Conservation (phyloP, 2,329 filamentous ascomycete genomes). For the Stemphylium beticola region DNA sequence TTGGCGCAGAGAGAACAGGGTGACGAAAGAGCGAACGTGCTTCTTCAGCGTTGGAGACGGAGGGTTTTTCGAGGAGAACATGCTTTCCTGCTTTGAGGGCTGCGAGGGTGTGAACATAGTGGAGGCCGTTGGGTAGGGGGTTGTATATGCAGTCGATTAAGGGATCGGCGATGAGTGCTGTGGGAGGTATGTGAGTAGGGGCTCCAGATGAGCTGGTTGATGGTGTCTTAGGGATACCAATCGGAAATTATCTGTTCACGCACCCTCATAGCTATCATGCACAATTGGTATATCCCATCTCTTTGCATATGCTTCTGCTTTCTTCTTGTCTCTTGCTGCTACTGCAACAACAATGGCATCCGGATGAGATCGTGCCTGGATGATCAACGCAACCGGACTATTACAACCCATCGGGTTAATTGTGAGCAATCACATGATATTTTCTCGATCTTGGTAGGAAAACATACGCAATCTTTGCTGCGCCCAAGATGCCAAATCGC, state of each 20-base stretch:
- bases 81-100: constrained; percentile 53
- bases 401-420: not conserved
- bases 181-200: not conserved
- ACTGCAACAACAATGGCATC: constrained; percentile 61
- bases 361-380: constrained; percentile 59
- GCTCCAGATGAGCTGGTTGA: too few relatives aligned
- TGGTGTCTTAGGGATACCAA: not conserved
- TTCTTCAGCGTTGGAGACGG: constrained; percentile 52
- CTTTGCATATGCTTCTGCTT: constrained; percentile 58
- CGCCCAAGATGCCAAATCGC: constrained; percentile 46
- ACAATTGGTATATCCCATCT: constrained; percentile 60
- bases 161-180: constrained; percentile 49
- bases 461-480: constrained; percentile 43
- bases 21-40: constrained; percentile 50
- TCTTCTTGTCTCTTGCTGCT: constrained; percentile 57
- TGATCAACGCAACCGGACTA: constrained; percentile 54
- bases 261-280: constrained; percentile 58
- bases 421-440: not conserved
- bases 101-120: constrained; percentile 52
- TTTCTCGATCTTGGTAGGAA: not conserved
- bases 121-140: constrained; percentile 54
- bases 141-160: constrained; percentile 54
- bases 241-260: not conserved
- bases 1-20: constrained; percentile 37
- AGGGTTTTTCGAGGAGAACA: constrained; percentile 56